Evolutionary conservation across 345 rosid species (phyloP), one percentile per base, ranked within the genome.

Genomic region (Salix purpurea): DNA sequence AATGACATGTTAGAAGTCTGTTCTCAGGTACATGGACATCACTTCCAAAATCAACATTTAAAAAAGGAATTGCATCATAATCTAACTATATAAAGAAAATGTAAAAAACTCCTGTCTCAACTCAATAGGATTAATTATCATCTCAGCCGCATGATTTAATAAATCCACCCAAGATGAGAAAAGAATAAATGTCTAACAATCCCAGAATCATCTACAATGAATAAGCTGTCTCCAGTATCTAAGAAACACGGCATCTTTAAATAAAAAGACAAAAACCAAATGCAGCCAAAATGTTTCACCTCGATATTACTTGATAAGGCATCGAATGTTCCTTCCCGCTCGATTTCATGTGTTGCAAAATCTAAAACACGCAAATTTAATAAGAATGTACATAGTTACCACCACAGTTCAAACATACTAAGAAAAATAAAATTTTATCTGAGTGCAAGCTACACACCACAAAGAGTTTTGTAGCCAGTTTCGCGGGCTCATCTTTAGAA

Each of bases 261-360:
- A 28, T 68, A 24, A 12, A 75, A 61, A 42, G 26, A 36, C n/a
- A 58, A 40, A 36, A 65, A 37, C 16, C 32, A 74, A 7, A 74
- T 19, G 28, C 44, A 56, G 32, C 4, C 46, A 64, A 71, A 32
- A 54, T 11, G 11, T 7, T 73, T 81, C 83, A 96, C 99, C 98
- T 94, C 12, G 99, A 96, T 85, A 96, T 96, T 74, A 96, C 99
- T 89, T 96, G 99, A 82, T 91, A 96, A 1, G 99, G 99, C 99
- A 96, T 94, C 7, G 99, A 92, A 82, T 94, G 91, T 58, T 96
- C 99, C 86, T 96, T 96, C 84, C 99, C 99, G 48, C 98, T 96
- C 40, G 95, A 78, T 83, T 89, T 94, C 99, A 96, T 92, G 84
- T 96, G 98, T 85, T 94, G 97, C 87, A 96, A 75, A 83, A 96